phyloP scores from a whole-genome alignment of 208 protist species.

The Zelonia costaricensis region DNA sequence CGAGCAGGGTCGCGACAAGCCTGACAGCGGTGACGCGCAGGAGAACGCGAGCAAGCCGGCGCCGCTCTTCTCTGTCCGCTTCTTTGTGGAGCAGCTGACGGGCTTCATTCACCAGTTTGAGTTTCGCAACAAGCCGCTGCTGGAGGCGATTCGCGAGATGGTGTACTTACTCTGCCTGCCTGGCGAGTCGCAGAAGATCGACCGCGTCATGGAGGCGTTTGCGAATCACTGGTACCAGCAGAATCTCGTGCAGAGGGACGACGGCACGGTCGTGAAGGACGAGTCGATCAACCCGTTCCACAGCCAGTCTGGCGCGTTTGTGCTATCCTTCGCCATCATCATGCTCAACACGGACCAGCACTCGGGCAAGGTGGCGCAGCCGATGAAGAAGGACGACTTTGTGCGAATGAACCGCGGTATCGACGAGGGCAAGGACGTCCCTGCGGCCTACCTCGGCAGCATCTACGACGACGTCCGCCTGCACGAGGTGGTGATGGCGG shows the following conservation, averaged over 20 bases:
- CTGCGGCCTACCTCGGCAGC: slow-evolving; percentile 79
- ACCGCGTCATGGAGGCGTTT: slow-evolving; percentile 93
- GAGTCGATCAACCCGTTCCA: slow-evolving; percentile 79
- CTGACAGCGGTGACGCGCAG: background rate
- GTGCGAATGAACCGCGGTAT: slow-evolving; percentile 95
- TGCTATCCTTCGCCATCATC: slow-evolving; percentile 98
- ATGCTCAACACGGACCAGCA: slow-evolving; percentile 99
- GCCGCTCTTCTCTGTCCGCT: slow-evolving; percentile 64
- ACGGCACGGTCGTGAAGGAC: slow-evolving; percentile 32
- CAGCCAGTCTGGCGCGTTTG: slow-evolving; percentile 80
- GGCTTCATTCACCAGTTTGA: slow-evolving; percentile 85
- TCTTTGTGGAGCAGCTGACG: slow-evolving; percentile 67
- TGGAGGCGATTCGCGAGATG: slow-evolving; percentile 84
- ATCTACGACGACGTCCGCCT: slow-evolving; percentile 94
- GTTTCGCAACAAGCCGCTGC: slow-evolving; percentile 74
- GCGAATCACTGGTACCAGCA: slow-evolving; percentile 77
- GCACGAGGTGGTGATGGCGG: slow-evolving; percentile 93
- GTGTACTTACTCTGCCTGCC: slow-evolving; percentile 85
- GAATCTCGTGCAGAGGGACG: slow-evolving; percentile 34
- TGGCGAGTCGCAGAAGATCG: slow-evolving; percentile 94
- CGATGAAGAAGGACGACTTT: slow-evolving; percentile 96
- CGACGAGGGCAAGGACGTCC: slow-evolving; percentile 93
- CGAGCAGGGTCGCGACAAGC: slow-evolving; percentile 69
- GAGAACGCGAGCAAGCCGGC: slow-evolving; percentile 15
- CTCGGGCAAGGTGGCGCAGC: slow-evolving; percentile 91